Evolutionary conservation across 176 grass and related monocot genomes (phyloP), one percentile per base, ranked within the genome.

Genomic region (Ananas comosus): DNA sequence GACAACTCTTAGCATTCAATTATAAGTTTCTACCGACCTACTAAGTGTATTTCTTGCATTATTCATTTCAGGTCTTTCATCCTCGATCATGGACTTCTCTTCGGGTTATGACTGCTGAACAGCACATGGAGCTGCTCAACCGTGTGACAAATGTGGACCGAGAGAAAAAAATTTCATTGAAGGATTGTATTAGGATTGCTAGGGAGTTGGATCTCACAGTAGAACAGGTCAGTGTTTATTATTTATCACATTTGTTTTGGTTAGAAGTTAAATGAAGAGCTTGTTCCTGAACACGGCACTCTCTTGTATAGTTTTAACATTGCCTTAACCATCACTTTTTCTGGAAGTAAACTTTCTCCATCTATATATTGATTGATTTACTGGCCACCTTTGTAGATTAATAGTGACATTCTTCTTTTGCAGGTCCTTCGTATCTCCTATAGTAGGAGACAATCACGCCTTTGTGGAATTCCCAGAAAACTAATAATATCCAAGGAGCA

Each of bases 91-190:
- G 93, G 93, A 78, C 89, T 78, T 85, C 86, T 77, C 48, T 87
- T 82, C 86, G 86, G 83, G 81, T 97, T 54, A 92, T 97, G 93
- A 92, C 73, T 85, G 75, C 74, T 69, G 93, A 92, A 64, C 93
- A 97, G 70, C 74, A 89, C 21, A 63, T 80, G 53, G 89, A 90
- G 70, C 66, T 97, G 56, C 74, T 90, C 64, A 77, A 87, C 25
- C 82, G 64, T 72, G 51, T 97, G 73, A 64, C 68, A 71, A 81
- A 73, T 77, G 65, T 82, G 58, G 81, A 74, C 51, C 69, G 76
- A 49, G 58, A 83, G 54, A 88, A 85, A 50, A 92, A 89, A 85
- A 83, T 97, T 78, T 70, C 84, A 54, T 87, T 92, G 64, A 82
- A 87, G 76, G 84, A 90, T 70, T 97, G 89, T 82, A 77, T 87